phyloP scores from a whole-genome alignment of 1,284 basidiomycete species.

The Apiotrichum mycotoxinovorans region DNA sequence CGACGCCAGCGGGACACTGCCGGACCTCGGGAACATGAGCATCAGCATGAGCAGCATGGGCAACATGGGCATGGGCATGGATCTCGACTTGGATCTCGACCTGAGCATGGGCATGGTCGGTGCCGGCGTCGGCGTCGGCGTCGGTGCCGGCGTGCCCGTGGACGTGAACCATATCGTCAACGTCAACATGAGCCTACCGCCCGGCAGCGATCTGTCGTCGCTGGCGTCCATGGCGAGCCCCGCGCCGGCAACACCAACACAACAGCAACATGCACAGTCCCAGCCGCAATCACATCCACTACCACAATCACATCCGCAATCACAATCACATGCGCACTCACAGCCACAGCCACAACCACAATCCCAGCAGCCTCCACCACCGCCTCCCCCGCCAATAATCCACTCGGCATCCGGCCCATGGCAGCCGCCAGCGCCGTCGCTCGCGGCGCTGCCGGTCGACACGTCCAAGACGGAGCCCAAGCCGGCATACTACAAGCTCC shows the following conservation, averaged over 20 bases:
- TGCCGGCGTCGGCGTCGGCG: too few species aligned
- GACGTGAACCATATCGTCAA: too few species aligned
- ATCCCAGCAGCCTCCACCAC: not conserved
- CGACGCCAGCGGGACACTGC: too few species aligned
- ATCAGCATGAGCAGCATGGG: too few species aligned
- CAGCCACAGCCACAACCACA: not conserved
- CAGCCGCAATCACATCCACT: not conserved
- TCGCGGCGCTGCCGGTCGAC: conserved; percentile 48
- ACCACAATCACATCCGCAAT: not conserved
- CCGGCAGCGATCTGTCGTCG: too few species aligned
- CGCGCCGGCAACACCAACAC: too few species aligned
- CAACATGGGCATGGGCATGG: too few species aligned
- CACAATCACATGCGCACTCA: not conserved
- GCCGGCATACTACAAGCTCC: conserved; percentile 50
- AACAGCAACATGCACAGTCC: not conserved
- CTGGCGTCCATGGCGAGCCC: too few species aligned
- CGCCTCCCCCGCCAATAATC: not conserved
- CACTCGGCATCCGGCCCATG: conserved; percentile 21
- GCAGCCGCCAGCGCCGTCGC: conserved; percentile 42
- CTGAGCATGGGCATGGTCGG: too few species aligned
- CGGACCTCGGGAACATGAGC: not conserved
- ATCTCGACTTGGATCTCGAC: not conserved
- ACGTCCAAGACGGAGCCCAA: conserved; percentile 47
- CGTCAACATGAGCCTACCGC: too few species aligned
- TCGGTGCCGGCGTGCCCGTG: not conserved